Evolutionary conservation across 1,139 yeast species (phyloP), one percentile per base, ranked within the genome.

Genomic region (Scheffersomyces segobiensis): DNA sequence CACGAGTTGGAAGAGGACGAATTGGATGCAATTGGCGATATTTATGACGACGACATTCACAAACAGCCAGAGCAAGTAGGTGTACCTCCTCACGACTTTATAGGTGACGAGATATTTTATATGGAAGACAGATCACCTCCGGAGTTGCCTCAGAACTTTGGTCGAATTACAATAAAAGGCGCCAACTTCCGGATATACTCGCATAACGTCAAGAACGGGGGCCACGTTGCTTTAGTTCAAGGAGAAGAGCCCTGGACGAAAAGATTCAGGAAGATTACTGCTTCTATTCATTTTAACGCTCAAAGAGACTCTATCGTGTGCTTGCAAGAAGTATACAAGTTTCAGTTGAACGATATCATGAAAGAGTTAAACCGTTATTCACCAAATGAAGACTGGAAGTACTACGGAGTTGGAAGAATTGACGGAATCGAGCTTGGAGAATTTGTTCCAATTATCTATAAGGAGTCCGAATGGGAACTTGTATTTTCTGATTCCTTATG

Each of bases 171-270:
- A 8, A 61, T 68, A 17, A 57, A 62, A 6, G 69, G 71, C 1
- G 54, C 76, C 5, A 59, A 57, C 19, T 75, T 78, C 62, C 67
- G 81, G 46, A 68, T 78, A 21, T 77, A 77, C 61, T 73, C 79
- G 5, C 81, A 78, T 59, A 78, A 78, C 62, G 70, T 77, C 53
- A 76, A 75, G 57, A 77, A 76, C 60, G 80, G 78, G 3, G 77
- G 73, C 17, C 71, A 70, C 56, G 67, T 63, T 5, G 58, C 56
- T 7, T 64, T 75, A 20, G 73, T 63, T 5, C 63, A 69, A 0
- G 80, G 79, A 2, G 81, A 77, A 61, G 66, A 62, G 53, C 62
- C 66, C 4, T 77, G 81, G 81, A 57, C 54, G 5, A 64, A 68
- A 17, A 63, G 81, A 50, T 65, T 61, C 49, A 62, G 65, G 22